Conservation (phyloP, 1,284 basidiomycete species). For the Heliocybe sulcata region DNA sequence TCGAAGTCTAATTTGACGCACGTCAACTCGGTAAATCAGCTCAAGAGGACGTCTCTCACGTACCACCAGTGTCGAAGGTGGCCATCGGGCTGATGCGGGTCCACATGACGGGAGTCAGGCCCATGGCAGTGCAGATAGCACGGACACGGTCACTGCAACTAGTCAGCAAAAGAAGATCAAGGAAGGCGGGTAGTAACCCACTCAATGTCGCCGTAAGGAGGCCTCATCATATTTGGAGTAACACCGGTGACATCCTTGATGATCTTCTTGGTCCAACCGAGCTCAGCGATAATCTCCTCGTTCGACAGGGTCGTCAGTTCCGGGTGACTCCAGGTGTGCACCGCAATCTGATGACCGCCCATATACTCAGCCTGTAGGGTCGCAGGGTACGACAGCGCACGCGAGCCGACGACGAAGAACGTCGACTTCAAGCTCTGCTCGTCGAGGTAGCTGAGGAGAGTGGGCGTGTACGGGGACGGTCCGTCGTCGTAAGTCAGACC, state of each 20-base stretch:
- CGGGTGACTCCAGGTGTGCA: conserved; percentile 66
- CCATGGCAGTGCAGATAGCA: conserved; percentile 67
- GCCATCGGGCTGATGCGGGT: conserved; percentile 47
- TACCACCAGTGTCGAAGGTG: conserved; percentile 63
- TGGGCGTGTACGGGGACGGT: conserved; percentile 77
- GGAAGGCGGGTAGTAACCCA: conserved; percentile 19
- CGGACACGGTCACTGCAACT: conserved; percentile 69
- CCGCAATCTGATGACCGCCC: conserved; percentile 60
- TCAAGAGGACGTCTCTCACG: conserved; percentile 11
- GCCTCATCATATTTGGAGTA: conserved; percentile 59
- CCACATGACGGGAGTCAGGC: conserved; percentile 61
- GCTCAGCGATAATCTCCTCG: conserved; percentile 82
- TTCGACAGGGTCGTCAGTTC: conserved; percentile 71
- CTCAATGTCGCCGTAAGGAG: conserved; percentile 68
- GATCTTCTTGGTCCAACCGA: conserved; percentile 82
- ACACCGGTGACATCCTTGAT: conserved; percentile 76
- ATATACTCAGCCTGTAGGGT: conserved; percentile 70
- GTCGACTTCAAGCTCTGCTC: conserved; percentile 69
- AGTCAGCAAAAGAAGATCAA: conserved; percentile 9
- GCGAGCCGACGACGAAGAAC: conserved; percentile 84
- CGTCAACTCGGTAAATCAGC: conserved; percentile 1
- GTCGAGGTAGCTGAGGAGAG: conserved; percentile 63
- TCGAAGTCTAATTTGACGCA: conserved; percentile 56
- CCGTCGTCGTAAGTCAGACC: conserved; percentile 72
- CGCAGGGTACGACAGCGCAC: conserved; percentile 53